Base-by-base conservation (phyloP, 306 rosid species). In the Sindora glabra region DNA sequence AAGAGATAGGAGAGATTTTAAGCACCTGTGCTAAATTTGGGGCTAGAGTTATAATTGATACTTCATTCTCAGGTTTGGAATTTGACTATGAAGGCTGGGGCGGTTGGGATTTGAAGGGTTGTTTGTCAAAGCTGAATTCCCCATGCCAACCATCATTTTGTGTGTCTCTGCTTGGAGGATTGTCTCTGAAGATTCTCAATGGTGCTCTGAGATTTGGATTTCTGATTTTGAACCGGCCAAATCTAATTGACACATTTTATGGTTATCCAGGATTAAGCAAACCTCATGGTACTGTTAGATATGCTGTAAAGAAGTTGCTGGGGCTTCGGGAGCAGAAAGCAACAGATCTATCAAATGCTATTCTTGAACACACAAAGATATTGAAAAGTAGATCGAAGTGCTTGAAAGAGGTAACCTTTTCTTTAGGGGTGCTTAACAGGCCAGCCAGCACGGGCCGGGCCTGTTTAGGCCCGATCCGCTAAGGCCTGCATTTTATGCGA, bases 1-100 rank as follows among this genome's bases (percentile, higher is more conserved):
- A 59, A 38, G 96, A 92, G 79, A 89, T 92, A 5, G 87, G 62
- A 64, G 72, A 47, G 69, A 69, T 89, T 64, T 68, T 92, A 65
- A 54, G 65, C 41, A 65, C 77, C 42, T 89, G 99, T 74, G 86
- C 95, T 60, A 83, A 67, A 60, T 78, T 74, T 64, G 95, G 99
- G 45, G 99, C 96, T 10, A 86, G 86, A 76, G 99, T 92, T 55
- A 69, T 89, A 48, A 74, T 92, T 49, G 99, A 92, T 54, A 84
- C 96, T n/a, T 77, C 99, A 37, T 89, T 83, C 71, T 92, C 99
- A 1, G 99, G 99, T 58, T 77, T 92, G 81, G 96, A 89, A 80
- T 92, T 81, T 82, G 96, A 88, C 59, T 36, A 5, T 32, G 76
- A 77, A 60, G 84, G 81, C 48, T 89, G 89, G 86, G 83, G 88